phyloP scores from a whole-genome alignment of 2,329 filamentous ascomycete species.

The Arthrobotrys entomopaga region DNA sequence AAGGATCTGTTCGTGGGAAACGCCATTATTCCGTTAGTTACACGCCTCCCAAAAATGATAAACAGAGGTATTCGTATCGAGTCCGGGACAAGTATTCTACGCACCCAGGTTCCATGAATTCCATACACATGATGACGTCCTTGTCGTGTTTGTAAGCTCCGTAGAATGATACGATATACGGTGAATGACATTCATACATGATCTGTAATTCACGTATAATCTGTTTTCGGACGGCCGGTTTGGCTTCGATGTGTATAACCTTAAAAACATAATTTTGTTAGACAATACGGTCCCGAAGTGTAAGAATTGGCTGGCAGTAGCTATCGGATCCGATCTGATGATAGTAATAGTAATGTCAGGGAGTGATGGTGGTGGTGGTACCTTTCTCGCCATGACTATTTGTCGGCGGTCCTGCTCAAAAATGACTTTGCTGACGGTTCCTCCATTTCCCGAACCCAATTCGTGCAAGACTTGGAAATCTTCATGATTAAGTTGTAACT shows the following conservation, averaged over 20 bases:
- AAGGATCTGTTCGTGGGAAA: slow-evolving; percentile 72
- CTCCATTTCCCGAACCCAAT: slow-evolving; percentile 93
- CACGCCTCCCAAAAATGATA: too few relatives aligned
- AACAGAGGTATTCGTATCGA: too few relatives aligned
- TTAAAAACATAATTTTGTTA: slow-evolving; percentile 61
- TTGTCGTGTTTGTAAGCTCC: slow-evolving; percentile 97
- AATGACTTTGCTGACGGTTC: slow-evolving; percentile 97
- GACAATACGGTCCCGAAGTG: too few relatives aligned
- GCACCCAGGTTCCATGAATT: slow-evolving; percentile 99
- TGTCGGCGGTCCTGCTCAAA: slow-evolving; percentile 81
- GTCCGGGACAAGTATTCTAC: slow-evolving; percentile 59
- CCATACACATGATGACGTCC: slow-evolving; percentile 99
- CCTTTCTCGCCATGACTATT: slow-evolving; percentile 98
- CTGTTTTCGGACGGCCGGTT: slow-evolving; percentile 94
- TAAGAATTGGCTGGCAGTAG: too few relatives aligned
- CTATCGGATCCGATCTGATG: slow-evolving; percentile 3
- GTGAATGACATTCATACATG: slow-evolving; percentile 96
- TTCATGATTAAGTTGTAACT: slow-evolving; percentile 87
- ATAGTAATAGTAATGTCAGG: slow-evolving; percentile 49
- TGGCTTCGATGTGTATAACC: slow-evolving; percentile 98
- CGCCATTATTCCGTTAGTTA: background rate
- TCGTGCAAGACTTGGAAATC: slow-evolving; percentile 94
- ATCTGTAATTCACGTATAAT: slow-evolving; percentile 98
- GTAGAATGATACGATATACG: slow-evolving; percentile 97
- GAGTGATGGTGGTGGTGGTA: slow-evolving; percentile 62